Percentiles rank a stretch among this genome's conserved stretches.
phyloP scores from a whole-genome alignment of 352 stramenopile genomes.

The Globisporangium mamillatum region DNA sequence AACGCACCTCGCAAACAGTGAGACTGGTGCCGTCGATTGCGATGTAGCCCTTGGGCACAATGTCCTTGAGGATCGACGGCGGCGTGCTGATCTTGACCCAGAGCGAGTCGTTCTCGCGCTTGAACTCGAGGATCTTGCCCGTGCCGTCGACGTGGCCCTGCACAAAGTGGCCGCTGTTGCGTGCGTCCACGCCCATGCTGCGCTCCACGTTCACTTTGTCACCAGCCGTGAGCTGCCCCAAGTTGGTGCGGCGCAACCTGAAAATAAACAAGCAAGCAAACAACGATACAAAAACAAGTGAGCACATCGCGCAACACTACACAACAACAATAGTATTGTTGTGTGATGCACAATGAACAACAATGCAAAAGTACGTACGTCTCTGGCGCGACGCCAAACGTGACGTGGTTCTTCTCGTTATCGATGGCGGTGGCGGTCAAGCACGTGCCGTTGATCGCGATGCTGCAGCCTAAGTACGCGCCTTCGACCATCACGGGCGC shows the following conservation, averaged over 20 bases:
- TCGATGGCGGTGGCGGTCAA: slow-evolving; percentile 93
- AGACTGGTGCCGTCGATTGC: slow-evolving; percentile 97
- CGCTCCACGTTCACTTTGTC: slow-evolving; percentile 96
- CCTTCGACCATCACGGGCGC: slow-evolving; percentile 79
- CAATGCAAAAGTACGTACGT: slow-evolving; percentile 42
- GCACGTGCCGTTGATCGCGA: slow-evolving; percentile 97
- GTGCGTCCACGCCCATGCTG: slow-evolving; percentile 81
- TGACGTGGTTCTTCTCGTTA: slow-evolving; percentile 69
- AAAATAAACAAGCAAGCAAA: not conserved
- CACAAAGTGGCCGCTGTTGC: slow-evolving; percentile 98
- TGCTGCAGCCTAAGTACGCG: slow-evolving; percentile 92
- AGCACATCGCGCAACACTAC: not conserved
- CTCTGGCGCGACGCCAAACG: slow-evolving; percentile 95
- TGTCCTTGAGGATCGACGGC: slow-evolving; percentile 88
- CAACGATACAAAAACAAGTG: not conserved
- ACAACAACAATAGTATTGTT: not conserved
- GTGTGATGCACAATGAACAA: not conserved
- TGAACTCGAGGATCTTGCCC: slow-evolving; percentile 88
- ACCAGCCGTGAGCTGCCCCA: slow-evolving; percentile 61
- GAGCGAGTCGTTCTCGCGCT: slow-evolving; percentile 93
- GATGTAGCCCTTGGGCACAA: slow-evolving; percentile 94
- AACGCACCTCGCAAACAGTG: slow-evolving; percentile 90
- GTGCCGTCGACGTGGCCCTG: slow-evolving; percentile 98
- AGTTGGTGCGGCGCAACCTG: slow-evolving; percentile 90
- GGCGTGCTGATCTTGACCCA: slow-evolving; percentile 91